Conservation (phyloP, 1,284 basidiomycete genomes). For the Leucoagaricus sp. region DNA sequence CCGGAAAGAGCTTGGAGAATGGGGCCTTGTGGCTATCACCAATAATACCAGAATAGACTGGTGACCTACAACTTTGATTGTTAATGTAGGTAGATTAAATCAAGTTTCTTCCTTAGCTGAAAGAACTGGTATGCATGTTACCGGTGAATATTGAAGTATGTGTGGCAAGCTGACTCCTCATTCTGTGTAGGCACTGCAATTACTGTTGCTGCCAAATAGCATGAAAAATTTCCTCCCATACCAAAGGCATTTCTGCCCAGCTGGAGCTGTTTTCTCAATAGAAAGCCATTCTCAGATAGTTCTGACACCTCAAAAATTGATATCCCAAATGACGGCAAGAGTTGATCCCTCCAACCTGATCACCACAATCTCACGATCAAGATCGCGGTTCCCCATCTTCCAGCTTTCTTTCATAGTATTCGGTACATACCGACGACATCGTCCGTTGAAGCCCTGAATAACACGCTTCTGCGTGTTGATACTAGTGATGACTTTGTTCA, state of each 20-base stretch:
- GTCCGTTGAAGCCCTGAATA: background rate
- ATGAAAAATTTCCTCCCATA: background rate
- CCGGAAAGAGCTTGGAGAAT: background rate
- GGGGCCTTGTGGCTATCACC: background rate
- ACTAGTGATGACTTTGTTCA: background rate
- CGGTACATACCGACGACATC: background rate
- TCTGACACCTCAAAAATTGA: background rate
- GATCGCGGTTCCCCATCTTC: background rate
- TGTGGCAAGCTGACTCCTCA: background rate
- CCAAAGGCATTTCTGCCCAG: background rate
- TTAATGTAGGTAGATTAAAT: no score
- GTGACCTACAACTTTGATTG: no score
- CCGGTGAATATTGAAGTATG: background rate
- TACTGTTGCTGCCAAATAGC: background rate
- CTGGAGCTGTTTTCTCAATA: conserved; percentile 1
- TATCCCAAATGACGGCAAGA: conserved; percentile 4
- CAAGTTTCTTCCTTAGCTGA: no score
- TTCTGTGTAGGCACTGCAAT: conserved; percentile 1
- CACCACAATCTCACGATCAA: background rate
- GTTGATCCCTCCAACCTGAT: background rate
- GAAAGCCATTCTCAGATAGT: background rate
- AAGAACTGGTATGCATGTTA: background rate
- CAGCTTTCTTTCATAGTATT: conserved; percentile 11
- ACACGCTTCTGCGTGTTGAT: conserved; percentile 5
- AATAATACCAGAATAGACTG: background rate